These are phyloP conservation scores for Starmerella sp. DNA, from an alignment of 805 yeast species.

Conservation along the genomic window DNA sequence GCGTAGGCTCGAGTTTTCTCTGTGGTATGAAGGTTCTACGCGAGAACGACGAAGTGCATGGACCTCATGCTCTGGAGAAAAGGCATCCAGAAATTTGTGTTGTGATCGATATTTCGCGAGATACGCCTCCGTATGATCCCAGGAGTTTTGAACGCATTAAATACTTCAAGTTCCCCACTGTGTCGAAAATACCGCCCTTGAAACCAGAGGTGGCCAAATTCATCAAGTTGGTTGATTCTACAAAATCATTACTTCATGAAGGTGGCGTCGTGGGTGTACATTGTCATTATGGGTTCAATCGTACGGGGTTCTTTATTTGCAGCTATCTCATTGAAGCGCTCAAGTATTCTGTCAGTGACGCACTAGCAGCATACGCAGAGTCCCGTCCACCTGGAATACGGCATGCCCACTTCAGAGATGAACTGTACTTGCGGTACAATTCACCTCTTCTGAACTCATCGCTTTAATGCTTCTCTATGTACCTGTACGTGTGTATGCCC, in stretches of 20 bases:
- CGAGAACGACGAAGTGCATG: slow-evolving; percentile 50
- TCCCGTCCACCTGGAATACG: slow-evolving; percentile 64
- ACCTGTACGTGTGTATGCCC: neutral
- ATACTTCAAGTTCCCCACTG: slow-evolving; percentile 66
- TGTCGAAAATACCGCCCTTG: slow-evolving; percentile 66
- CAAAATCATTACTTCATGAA: slow-evolving; percentile 32
- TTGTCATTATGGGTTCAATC: slow-evolving; percentile 72
- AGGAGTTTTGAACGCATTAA: slow-evolving; percentile 39
- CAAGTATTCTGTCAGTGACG: slow-evolving; percentile 51
- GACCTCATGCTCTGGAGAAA: slow-evolving; percentile 45
- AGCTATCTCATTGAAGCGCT: slow-evolving; percentile 52
- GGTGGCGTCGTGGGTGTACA: slow-evolving; percentile 50
- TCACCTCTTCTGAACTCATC: neutral
- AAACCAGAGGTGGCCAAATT: slow-evolving; percentile 46
- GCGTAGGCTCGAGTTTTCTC: slow-evolving; percentile 35
- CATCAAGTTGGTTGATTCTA: slow-evolving; percentile 31
- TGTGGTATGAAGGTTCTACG: slow-evolving; percentile 67
- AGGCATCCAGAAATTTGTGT: slow-evolving; percentile 43
- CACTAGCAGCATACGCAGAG: slow-evolving; percentile 45
- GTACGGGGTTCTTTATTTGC: slow-evolving; percentile 65
- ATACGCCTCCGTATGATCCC: slow-evolving; percentile 61
- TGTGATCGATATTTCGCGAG: slow-evolving; percentile 54
- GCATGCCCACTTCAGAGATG: slow-evolving; percentile 68
- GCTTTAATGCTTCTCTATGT: neutral
- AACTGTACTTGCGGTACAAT: slow-evolving; percentile 49